Base-by-base conservation (phyloP, 257 asterid genomes). In the Osmanthus fragrans region DNA sequence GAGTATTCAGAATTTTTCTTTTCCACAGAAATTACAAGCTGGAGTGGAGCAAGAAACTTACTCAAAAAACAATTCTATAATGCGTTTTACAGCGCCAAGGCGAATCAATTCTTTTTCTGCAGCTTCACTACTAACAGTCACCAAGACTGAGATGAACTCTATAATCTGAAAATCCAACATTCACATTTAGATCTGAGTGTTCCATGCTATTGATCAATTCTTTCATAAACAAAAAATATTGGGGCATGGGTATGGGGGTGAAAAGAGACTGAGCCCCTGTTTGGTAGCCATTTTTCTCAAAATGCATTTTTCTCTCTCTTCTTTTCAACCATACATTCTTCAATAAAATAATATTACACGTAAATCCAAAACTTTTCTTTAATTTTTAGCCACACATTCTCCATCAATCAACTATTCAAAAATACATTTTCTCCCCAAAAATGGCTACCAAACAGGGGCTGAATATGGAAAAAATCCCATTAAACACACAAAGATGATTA, bases 91-190 rank as follows among this genome's bases (percentile, higher is more conserved):
- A 79, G 94, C 93, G 42, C 94, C 96, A 76, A 90, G 89, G 32
- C 73, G 78, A 77, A 90, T 90, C 85, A 94, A 84, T 86, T 94
- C 97, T 84, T 89, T 88, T 79, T 92, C 98, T 79, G 95, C 97
- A 79, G 87, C 90, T 81, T 90, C 94, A 80, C 83, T 89, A 74
- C 90, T 79, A 79, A 89, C 93, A 77, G 88, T 85, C 82, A 91
- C 89, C 80, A 94, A 83, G 85, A 92, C 97, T 68, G 97, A 88
- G 83, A 94, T 91, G 87, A 94, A 90, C 90, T 94, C 98, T 82
- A 94, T 80, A 72, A 94, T 90, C 98, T 94, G 93, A 82, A 72
- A 86, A 74, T 5, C 39, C 73, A 54, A 75, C 78, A 54, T 54
- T 5, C 70, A 79, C 21, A 63, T 81, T 86, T 79, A 81, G 86